A percentile compares a stretch with the other conserved stretches of the same genome.
phyloP scores from a whole-genome alignment of 1,284 basidiomycete genomes.

The Heterobasidion parviporum region DNA sequence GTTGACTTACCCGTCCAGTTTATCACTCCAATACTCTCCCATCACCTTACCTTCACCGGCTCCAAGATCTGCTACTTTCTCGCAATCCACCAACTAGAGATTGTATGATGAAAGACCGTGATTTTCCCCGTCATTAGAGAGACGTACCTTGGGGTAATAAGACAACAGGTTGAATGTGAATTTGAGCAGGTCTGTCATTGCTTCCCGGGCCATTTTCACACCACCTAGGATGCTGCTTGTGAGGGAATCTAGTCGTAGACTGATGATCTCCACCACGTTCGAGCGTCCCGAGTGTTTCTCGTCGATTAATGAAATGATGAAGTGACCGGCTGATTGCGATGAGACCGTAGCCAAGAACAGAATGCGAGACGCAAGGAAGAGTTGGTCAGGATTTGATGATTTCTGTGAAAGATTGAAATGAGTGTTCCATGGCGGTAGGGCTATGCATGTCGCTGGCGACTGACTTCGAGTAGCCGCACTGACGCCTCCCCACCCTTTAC shows the following conservation, averaged over 20 bases:
- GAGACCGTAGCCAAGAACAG: slow-evolving; percentile 66
- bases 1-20: slow-evolving; percentile 51
- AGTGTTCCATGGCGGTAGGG: neutral
- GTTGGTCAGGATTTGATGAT: slow-evolving; percentile 48
- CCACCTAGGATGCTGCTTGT: slow-evolving; percentile 37
- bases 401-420: slow-evolving; percentile 34
- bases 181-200: slow-evolving; percentile 70
- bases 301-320: slow-evolving; percentile 54
- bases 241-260: slow-evolving; percentile 46
- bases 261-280: slow-evolving; percentile 49
- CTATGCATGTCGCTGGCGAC: slow-evolving; percentile 15
- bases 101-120: neutral
- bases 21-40: slow-evolving; percentile 64
- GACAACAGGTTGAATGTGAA: slow-evolving; percentile 68
- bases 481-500: slow-evolving; percentile 56
- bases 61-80: slow-evolving; percentile 10
- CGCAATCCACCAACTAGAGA: slow-evolving; percentile 9
- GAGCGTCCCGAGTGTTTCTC: slow-evolving; percentile 38
- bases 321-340: slow-evolving; percentile 28
- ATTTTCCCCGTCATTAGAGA: neutral
- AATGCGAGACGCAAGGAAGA: slow-evolving; percentile 69
- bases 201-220: slow-evolving; percentile 53
- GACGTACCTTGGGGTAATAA: slow-evolving; percentile 54
- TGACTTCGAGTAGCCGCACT: slow-evolving; percentile 54
- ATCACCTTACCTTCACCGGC: slow-evolving; percentile 28